Base-by-base conservation (phyloP, 805 yeast species). In the Maudiozyma pseudohumilis region DNA sequence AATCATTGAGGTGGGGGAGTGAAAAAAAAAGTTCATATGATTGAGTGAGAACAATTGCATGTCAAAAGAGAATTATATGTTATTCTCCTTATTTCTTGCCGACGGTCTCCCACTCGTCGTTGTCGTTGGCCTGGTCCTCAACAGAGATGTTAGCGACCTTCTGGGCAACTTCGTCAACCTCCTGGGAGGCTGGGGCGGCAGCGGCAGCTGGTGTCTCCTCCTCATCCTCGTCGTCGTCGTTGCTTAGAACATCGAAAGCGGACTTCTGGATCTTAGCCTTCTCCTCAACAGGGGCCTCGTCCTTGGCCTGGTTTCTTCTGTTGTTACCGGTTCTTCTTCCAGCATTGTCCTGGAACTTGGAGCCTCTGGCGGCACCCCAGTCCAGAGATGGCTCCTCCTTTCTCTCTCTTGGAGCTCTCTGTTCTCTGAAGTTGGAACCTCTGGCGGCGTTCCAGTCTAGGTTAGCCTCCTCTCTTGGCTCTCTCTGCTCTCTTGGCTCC, bases 401-500 rank as follows among this genome's bases (percentile, higher is more conserved):
- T 47, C 54, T 40, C 44, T 41, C 68, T 33, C 61, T 53, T 32
- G 50, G 54, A 29, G 52, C 52, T 47, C 56, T 50, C 38, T 44
- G 40, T 29, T 48, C 44, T 52, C 63, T 48, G 52, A 43, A 61
- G 52, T 47, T 60, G 46, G 56, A 52, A 45, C 68, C 59, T 71
- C 79, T 63, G 66, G 75, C 74, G 12, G 69, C 54, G 42, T 65
- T 62, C 73, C 73, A 68, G 43, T 68, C 72, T 36, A 71, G 64
- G 60, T 65, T 47, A 64, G 74, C 49, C 49, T 40, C 68, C 42
- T 45, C 68, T 36, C 61, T 54, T 45, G 61, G 63, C 41, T 59
- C 32, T 46, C 55, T 55, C 34, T 64, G 59, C 41, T 42, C 68
- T 34, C 62, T 54, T 35, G 50, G 54, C 30, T 52, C 52, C 45